phyloP scores from a whole-genome alignment of 768 basidiomycete species.

The Hydnum rufescens region DNA sequence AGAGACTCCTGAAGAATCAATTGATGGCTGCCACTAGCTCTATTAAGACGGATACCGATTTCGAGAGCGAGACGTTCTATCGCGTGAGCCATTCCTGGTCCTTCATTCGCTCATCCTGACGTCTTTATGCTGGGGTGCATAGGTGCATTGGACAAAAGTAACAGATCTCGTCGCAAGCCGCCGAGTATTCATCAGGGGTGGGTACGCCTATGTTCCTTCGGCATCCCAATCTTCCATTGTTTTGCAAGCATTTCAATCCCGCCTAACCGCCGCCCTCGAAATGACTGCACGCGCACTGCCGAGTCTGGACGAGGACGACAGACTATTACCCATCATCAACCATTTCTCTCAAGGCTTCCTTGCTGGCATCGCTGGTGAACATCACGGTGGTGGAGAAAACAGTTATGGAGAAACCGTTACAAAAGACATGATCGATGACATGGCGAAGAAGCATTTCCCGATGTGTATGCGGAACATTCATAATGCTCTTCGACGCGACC shows the following conservation, averaged over 20 bases:
- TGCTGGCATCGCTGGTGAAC: constrained; percentile 74
- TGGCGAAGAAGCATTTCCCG: constrained; percentile 80
- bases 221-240: constrained; percentile 68
- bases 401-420: constrained; percentile 45
- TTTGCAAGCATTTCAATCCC: constrained; percentile 62
- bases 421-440: constrained; percentile 84
- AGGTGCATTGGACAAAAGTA: constrained; percentile 96
- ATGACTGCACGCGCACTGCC: constrained; percentile 77
- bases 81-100: too few relatives aligned
- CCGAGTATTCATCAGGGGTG: constrained; percentile 52
- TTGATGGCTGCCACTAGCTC: constrained; percentile 30
- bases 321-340: constrained; percentile 70
- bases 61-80: constrained; percentile 43
- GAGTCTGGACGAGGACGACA: constrained; percentile 83
- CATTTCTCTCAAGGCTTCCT: constrained; percentile 90
- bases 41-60: constrained; percentile 20
- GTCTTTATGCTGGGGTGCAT: background rate
- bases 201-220: constrained; percentile 77
- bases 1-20: constrained; percentile 25
- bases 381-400: constrained; percentile 36
- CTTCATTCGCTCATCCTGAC: background rate
- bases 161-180: constrained; percentile 78
- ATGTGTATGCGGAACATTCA: constrained; percentile 89
- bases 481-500: constrained; percentile 50
- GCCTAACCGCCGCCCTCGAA: constrained; percentile 56